Conservation (phyloP, 345 rosid species). For the Syzygium oleosum region DNA sequence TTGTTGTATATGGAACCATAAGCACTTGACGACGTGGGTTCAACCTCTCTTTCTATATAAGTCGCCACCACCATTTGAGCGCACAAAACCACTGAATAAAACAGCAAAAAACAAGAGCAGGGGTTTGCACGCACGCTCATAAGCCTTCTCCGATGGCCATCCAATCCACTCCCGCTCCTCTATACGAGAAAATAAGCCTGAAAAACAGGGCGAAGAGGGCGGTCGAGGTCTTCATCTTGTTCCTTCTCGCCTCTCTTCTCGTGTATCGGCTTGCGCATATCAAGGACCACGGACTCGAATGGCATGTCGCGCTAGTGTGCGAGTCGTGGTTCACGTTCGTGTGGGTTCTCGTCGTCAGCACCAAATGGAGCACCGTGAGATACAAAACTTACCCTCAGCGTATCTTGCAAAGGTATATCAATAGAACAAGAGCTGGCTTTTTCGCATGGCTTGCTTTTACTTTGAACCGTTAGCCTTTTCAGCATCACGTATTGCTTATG, state of each 20-base stretch:
- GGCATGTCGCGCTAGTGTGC: constrained; percentile 63
- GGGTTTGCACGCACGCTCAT: neutral
- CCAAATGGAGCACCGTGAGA: constrained; percentile 50
- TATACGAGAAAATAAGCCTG: constrained; percentile 11
- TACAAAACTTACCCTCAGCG: constrained; percentile 37
- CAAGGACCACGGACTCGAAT: constrained; percentile 23
- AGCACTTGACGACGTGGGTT: neutral
- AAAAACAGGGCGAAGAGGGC: constrained; percentile 23
- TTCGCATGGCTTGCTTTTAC: neutral
- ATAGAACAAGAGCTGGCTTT: neutral
- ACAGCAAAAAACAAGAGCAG: neutral
- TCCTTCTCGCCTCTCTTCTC: constrained; percentile 27
- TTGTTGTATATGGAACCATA: too few relatives aligned
- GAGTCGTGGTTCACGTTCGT: constrained; percentile 49
- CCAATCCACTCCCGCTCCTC: neutral
- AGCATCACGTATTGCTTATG: neutral
- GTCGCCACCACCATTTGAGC: neutral
- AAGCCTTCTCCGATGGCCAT: neutral
- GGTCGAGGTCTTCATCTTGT: constrained; percentile 16
- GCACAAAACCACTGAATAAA: neutral
- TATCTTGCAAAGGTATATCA: constrained; percentile 22
- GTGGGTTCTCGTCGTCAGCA: constrained; percentile 33
- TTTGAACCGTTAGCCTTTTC: neutral
- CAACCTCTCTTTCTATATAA: neutral
- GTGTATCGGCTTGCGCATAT: constrained; percentile 22